Conservation (phyloP, 208 protist species). For the Crithidia thermophila region DNA sequence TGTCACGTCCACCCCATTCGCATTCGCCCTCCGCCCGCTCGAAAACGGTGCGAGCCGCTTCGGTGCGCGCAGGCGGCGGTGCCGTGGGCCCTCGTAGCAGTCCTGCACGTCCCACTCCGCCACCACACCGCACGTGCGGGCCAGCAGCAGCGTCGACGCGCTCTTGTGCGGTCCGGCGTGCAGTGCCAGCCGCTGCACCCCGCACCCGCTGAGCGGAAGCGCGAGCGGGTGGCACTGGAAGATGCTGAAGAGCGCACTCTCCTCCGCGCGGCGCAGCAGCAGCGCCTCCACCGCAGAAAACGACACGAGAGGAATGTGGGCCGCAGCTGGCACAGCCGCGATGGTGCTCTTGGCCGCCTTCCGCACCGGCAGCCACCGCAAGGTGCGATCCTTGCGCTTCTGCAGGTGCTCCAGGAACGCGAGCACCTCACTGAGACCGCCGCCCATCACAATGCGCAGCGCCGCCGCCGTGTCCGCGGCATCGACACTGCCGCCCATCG, state of each 20-base stretch:
- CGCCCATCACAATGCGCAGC: slow-evolving; percentile 27
- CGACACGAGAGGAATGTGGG: neutral
- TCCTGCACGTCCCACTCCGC: slow-evolving; percentile 49
- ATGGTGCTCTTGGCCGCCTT: no score
- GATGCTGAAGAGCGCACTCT: slow-evolving; percentile 63
- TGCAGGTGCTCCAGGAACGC: slow-evolving; percentile 32
- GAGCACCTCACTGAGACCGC: slow-evolving; percentile 19
- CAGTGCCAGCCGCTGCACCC: slow-evolving; percentile 49
- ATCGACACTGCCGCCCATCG: slow-evolving; percentile 13
- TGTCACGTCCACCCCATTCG: no score
- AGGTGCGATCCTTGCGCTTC: slow-evolving; percentile 16
- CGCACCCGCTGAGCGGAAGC: slow-evolving; percentile 51
- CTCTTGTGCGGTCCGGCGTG: slow-evolving; percentile 21
- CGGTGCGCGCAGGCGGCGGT: slow-evolving; percentile 14
- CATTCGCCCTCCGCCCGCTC: neutral
- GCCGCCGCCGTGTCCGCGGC: slow-evolving; percentile 20
- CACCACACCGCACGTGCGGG: slow-evolving; percentile 46
- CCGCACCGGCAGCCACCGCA: slow-evolving; percentile 28
- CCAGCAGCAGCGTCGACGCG: slow-evolving; percentile 32
- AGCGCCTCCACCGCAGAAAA: slow-evolving; percentile 25
- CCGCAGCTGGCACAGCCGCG: neutral
- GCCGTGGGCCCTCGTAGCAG: slow-evolving; percentile 43
- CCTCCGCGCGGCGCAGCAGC: slow-evolving; percentile 53
- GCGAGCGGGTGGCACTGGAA: slow-evolving; percentile 62
- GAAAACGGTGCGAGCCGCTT: slow-evolving; percentile 1